Evolutionary conservation across 208 protist genomes (phyloP).

Genomic region (Leishmania lainsoni): DNA sequence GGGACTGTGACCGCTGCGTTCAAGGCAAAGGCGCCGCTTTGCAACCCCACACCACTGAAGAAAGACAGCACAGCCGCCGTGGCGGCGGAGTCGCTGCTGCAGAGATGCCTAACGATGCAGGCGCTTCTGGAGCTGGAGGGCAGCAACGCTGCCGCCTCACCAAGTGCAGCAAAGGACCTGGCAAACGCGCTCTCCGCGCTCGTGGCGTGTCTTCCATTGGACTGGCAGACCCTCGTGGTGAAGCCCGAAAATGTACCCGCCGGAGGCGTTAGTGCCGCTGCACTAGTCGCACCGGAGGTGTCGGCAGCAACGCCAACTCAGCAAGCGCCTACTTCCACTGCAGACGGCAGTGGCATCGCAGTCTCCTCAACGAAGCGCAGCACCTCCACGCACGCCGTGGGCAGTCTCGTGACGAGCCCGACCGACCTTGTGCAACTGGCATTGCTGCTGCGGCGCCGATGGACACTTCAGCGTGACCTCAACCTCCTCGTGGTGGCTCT

Average conservation of each 20-base stretch:
- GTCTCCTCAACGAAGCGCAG: slow-evolving; percentile 1
- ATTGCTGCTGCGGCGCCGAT: slow-evolving; percentile 26
- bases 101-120: slow-evolving; percentile 16
- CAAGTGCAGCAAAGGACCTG: neutral
- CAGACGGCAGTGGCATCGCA: neutral
- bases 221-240: slow-evolving; percentile 6
- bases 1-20: neutral
- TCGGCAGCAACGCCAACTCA: neutral
- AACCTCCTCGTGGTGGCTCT: slow-evolving; percentile 14
- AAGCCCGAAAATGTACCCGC: neutral
- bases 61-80: neutral
- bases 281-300: neutral
- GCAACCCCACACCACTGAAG: neutral
- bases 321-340: neutral
- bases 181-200: slow-evolving; percentile 6
- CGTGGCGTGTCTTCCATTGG: neutral
- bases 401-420: neutral
- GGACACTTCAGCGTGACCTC: slow-evolving; percentile 25
- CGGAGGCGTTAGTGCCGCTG: neutral
- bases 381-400: neutral
- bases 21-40: neutral
- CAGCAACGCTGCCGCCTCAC: neutral
- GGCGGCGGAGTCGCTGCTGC: slow-evolving; percentile 10
- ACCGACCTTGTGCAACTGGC: slow-evolving; percentile 28
- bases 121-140: neutral